Evolutionary conservation across 345 rosid species (phyloP).

Genomic region (Laguncularia racemosa): DNA sequence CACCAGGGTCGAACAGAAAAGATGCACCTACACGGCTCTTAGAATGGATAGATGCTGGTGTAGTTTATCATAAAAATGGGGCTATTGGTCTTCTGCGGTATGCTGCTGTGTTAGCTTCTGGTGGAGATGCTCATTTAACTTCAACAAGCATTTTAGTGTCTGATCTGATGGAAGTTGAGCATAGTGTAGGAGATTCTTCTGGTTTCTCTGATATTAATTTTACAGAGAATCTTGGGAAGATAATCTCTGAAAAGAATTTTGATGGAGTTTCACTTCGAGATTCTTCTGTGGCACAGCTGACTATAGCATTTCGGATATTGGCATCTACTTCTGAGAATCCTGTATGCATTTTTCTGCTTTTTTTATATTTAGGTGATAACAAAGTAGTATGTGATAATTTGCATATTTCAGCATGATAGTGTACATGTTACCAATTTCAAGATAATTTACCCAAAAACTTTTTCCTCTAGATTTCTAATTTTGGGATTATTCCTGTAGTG

Average conservation of each 20-base stretch:
- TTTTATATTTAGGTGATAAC: not conserved
- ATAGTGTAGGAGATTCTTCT: conserved; percentile 64
- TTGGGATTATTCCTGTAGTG: conserved; percentile 39
- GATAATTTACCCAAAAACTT: conserved; percentile 1
- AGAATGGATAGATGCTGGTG: conserved; percentile 94
- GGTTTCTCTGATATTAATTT: conserved; percentile 66
- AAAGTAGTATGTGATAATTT: not conserved
- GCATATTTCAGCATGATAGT: too few relatives aligned
- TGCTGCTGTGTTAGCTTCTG: conserved; percentile 84
- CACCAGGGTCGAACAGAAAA: conserved; percentile 89
- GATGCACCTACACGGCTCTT: conserved; percentile 87
- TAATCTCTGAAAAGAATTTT: conserved; percentile 69
- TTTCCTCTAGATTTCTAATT: conserved; percentile 8
- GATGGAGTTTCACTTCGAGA: conserved; percentile 83
- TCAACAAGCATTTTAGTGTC: conserved; percentile 66
- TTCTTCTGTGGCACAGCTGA: conserved; percentile 81
- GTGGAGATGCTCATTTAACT: conserved; percentile 84
- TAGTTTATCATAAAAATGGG: conserved; percentile 90
- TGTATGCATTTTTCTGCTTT: conserved; percentile 36
- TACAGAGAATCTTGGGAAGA: conserved; percentile 83
- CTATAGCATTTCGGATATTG: conserved; percentile 82
- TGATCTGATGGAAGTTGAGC: conserved; percentile 71
- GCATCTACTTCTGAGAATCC: conserved; percentile 80
- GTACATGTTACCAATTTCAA: conserved; percentile 7
- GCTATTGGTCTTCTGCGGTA: conserved; percentile 84